These are phyloP conservation scores for Podaxis mareebaensis DNA, from an alignment of 768 basidiomycete genomes.

Conservation along the genomic window DNA sequence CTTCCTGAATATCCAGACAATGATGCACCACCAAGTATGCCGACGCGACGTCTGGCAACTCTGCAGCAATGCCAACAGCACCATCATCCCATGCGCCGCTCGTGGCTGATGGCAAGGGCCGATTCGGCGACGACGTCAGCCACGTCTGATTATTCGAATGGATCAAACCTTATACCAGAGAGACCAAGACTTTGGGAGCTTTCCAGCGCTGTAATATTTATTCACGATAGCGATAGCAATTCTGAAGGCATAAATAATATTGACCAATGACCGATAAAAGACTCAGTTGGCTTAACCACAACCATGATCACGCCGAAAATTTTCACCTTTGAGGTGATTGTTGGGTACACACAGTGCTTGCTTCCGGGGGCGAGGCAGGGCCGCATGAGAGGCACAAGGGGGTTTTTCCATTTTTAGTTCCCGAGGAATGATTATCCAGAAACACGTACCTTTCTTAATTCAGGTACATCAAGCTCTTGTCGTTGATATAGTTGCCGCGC, in stretches of 20 bases:
- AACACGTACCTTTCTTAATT: neutral
- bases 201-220: too few species aligned
- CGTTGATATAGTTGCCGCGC: neutral
- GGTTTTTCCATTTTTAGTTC: neutral
- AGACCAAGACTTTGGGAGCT: neutral
- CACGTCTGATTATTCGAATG: neutral
- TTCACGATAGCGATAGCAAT: too few species aligned
- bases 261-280: too few species aligned
- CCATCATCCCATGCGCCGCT: neutral
- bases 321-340: too few species aligned
- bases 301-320: too few species aligned
- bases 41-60: neutral
- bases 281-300: too few species aligned
- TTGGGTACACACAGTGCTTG: too few species aligned
- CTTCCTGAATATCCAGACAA: neutral
- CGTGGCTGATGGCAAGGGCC: neutral
- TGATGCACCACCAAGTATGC: neutral
- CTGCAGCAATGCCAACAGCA: neutral
- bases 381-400: neutral
- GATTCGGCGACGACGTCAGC: neutral
- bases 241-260: too few species aligned
- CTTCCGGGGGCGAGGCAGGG: neutral
- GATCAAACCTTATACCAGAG: neutral
- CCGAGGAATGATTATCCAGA: neutral
- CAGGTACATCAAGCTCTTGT: neutral